phyloP scores from a whole-genome alignment of 305 asterid species.

The Plantago rigida region DNA sequence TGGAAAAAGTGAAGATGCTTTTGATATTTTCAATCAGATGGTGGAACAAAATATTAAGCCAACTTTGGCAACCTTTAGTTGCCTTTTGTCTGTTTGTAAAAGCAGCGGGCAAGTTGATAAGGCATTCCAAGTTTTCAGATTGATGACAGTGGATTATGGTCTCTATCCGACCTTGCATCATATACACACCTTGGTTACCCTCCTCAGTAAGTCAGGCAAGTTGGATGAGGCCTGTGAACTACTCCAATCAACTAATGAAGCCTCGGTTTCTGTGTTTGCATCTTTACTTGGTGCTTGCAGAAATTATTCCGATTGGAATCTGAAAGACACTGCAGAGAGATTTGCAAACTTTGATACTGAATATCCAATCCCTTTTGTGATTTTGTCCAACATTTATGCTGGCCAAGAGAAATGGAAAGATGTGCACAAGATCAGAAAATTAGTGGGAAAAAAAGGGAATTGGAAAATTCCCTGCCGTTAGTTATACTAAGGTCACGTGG shows the following conservation, averaged over 20 bases:
- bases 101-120: constrained; percentile 49
- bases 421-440: constrained; percentile 50
- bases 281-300: constrained; percentile 62
- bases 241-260: constrained; percentile 38
- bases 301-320: constrained; percentile 39
- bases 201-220: constrained; percentile 66
- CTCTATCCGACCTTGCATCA: constrained; percentile 60
- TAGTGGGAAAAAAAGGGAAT: constrained; percentile 45
- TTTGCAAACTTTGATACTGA: constrained; percentile 58
- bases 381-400: constrained; percentile 78
- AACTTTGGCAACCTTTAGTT: constrained; percentile 54
- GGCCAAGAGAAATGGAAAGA: constrained; percentile 73
- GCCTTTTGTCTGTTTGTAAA: constrained; percentile 66
- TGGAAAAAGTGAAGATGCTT: constrained; percentile 56
- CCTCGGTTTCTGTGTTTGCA: constrained; percentile 43
- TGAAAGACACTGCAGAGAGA: constrained; percentile 50
- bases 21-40: constrained; percentile 50
- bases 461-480: constrained; percentile 49
- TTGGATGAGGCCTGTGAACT: constrained; percentile 66
- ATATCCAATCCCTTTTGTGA: constrained; percentile 60
- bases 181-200: constrained; percentile 48
- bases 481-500: constrained; percentile 38
- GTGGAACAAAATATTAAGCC: constrained; percentile 50
- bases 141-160: constrained; percentile 43
- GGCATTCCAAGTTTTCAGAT: constrained; percentile 51